Base-by-base conservation (phyloP, 2,329 filamentous ascomycete genomes). In the Macrophomina pseudophaseolina region DNA sequence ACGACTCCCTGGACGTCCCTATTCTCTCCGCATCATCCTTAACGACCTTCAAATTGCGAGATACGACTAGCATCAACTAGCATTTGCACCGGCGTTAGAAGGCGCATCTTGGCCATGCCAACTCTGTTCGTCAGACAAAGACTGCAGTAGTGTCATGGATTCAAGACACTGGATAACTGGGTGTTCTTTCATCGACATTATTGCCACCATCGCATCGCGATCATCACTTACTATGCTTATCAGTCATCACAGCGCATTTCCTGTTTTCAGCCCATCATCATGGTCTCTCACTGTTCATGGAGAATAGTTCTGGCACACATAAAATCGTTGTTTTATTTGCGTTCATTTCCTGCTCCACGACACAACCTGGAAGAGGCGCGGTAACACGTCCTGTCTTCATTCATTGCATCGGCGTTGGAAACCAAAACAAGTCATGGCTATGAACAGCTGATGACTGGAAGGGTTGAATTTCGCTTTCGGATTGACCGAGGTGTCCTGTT, bases 391-490 rank as follows among this genome's bases (percentile, higher is more conserved):
- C 32, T 62, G 42, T 49, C 58, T 49, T 46, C 30, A 38, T 32
- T 49, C 58, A 62, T 62, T 62, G 58, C 58, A 62, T 48, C 44
- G 58, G 58, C 58, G 58, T 62, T 62, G 44, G 58, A 62, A 62
- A 16, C 32, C 58, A 49, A 62, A 49, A 62, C 58, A 62, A 38
- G 58, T 62, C 58, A 35, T 18, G 18, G 58, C 58, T 49, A 14
- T 9, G 32, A 40, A 46, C 49, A 30, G 52, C 52, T 54, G n/a
- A 38, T 49, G 42, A 49, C 58, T 49, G 58, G 32, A 49, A 49
- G 58, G 58, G 40, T 62, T 62, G 40, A 44, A 44, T 59, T 59
- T 35, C 40, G 40, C 54, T 46, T 44, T 62, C 14, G 54, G 54
- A 48, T 46, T 59, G 54, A 44, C 33, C 28, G 32, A 30, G 58